These are phyloP conservation scores for Amylostereum areolatum DNA, from an alignment of 1,284 basidiomycete species.

Conservation along the genomic window DNA sequence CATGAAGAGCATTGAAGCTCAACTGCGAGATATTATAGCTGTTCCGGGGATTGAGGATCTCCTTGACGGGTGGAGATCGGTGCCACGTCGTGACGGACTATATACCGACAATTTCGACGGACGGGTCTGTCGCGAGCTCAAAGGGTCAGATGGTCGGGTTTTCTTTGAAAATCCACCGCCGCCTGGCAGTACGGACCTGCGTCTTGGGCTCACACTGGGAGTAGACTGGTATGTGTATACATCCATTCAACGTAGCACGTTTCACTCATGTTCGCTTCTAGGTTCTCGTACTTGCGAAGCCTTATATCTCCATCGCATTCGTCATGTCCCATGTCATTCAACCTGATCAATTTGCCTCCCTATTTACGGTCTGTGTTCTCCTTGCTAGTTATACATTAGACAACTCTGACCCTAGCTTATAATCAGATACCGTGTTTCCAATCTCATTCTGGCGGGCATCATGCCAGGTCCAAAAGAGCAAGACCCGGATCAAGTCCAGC, in stretches of 20 bases:
- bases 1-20: conserved; percentile 6
- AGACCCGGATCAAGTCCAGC: conserved; percentile 24
- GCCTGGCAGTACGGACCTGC: conserved; percentile 11
- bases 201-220: conserved; percentile 18
- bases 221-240: conserved; percentile 19
- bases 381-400: background rate
- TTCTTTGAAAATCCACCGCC: conserved; percentile 14
- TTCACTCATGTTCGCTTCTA: conserved; percentile 4
- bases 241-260: background rate
- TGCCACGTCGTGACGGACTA: conserved; percentile 4
- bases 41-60: conserved; percentile 16
- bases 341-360: conserved; percentile 22
- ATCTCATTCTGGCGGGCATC: conserved; percentile 25
- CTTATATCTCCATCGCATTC: conserved; percentile 26
- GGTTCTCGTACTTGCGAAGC: conserved; percentile 28
- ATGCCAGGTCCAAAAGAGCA: conserved; percentile 31
- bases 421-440: conserved; percentile 23
- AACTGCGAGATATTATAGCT: conserved; percentile 10
- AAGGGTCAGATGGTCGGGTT: conserved; percentile 11
- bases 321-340: conserved; percentile 26
- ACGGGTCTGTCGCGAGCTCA: conserved; percentile 11
- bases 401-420: background rate
- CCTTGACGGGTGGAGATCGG: conserved; percentile 14
- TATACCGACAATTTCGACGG: conserved; percentile 21
- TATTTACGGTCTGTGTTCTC: conserved; percentile 16